These are phyloP conservation scores for Claviceps purpurea DNA, from an alignment of 2,329 filamentous ascomycete genomes.

Conservation along the genomic window DNA sequence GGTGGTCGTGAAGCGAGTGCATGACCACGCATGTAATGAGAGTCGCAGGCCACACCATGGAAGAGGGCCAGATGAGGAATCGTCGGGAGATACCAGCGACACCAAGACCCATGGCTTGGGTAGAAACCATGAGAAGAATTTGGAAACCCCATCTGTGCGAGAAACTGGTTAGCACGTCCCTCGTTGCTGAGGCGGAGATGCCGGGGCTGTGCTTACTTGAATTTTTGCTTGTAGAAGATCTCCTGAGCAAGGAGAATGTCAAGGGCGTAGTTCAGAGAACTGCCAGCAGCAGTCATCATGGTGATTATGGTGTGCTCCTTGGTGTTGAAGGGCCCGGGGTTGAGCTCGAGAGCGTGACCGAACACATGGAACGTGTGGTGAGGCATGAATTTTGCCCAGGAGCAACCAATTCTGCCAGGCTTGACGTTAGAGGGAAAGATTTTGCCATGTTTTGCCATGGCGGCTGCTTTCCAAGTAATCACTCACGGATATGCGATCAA, in stretches of 20 bases:
- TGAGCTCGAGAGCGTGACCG: constrained; percentile 20
- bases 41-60: constrained; percentile 51
- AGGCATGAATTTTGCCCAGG: constrained; percentile 21
- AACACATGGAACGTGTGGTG: constrained; percentile 17
- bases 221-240: constrained; percentile 36
- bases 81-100: constrained; percentile 45
- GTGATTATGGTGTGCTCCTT: constrained; percentile 37
- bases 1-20: constrained; percentile 50
- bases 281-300: constrained; percentile 28
- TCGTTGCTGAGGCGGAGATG: neutral
- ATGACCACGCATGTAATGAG: constrained; percentile 50
- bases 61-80: constrained; percentile 46
- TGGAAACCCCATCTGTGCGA: constrained; percentile 34
- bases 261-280: constrained; percentile 20
- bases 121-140: constrained; percentile 45
- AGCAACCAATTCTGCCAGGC: constrained; percentile 13
- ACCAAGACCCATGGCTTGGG: constrained; percentile 50
- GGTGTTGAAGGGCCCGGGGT: constrained; percentile 30
- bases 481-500: constrained; percentile 35
- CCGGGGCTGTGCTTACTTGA: constrained; percentile 18
- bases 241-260: constrained; percentile 29
- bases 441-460: no score
- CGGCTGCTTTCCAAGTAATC: no score
- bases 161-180: constrained; percentile 11
- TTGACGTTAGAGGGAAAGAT: neutral